phyloP scores from a whole-genome alignment of 176 grass and related monocot species.

The Oryza brachyantha region DNA sequence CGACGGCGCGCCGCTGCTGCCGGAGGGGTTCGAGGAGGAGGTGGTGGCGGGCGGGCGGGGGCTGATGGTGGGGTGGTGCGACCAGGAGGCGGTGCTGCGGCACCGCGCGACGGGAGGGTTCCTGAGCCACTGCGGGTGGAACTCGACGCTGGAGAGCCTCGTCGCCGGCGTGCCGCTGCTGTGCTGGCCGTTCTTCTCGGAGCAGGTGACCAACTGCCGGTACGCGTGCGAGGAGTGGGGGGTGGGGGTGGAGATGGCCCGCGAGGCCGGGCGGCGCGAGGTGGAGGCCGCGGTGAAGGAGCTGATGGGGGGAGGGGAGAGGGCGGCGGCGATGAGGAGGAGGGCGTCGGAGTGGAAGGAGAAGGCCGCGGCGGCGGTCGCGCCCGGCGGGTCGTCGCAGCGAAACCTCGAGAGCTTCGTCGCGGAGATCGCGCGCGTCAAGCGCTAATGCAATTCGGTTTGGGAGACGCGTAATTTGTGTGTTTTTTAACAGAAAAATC shows the following conservation, averaged over 20 bases:
- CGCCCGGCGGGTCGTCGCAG: constrained; percentile 19
- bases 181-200: constrained; percentile 68
- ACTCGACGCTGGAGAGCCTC: constrained; percentile 64
- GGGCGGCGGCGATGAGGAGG: constrained; percentile 38
- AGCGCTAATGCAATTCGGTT: neutral
- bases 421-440: neutral
- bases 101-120: constrained; percentile 48
- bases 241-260: constrained; percentile 53
- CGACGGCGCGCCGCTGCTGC: constrained; percentile 21
- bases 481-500: too few species aligned
- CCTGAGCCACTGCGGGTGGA: constrained; percentile 71
- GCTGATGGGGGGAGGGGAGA: constrained; percentile 43
- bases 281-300: constrained; percentile 54
- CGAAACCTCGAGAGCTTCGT: constrained; percentile 28
- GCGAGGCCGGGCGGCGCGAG: constrained; percentile 26
- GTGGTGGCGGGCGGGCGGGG: constrained; percentile 24
- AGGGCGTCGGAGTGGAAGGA: constrained; percentile 46
- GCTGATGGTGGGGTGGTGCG: constrained; percentile 50
- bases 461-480: neutral
- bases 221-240: constrained; percentile 59
- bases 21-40: constrained; percentile 37
- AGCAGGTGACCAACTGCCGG: constrained; percentile 56
- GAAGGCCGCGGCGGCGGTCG: constrained; percentile 24
- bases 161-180: constrained; percentile 54
- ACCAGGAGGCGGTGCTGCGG: constrained; percentile 55